phyloP scores from a whole-genome alignment of 192 early-diverging fungal species.

The Phlyctochytrium planicorne region DNA sequence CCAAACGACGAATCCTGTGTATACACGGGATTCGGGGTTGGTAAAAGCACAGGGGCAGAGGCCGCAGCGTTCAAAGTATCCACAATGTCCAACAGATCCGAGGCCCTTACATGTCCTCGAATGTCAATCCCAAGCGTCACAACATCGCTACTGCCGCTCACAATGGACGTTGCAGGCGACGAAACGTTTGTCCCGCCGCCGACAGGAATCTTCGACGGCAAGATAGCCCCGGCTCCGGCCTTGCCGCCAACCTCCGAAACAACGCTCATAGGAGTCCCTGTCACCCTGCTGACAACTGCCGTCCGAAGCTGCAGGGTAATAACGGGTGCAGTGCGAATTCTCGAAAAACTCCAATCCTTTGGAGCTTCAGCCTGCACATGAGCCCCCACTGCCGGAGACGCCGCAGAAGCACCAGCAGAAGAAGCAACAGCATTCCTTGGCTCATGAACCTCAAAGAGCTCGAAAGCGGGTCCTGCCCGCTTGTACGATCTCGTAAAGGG shows the following conservation, averaged over 20 bases:
- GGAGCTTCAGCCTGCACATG: not conserved
- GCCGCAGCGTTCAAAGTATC: not conserved
- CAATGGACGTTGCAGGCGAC: no score
- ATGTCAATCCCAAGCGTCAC: not conserved
- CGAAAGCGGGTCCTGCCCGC: not conserved
- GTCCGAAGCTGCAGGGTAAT: not conserved
- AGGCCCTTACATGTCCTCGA: not conserved
- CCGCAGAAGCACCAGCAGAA: not conserved
- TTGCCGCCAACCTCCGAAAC: not conserved
- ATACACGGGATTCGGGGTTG: no score
- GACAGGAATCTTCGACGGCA: no score
- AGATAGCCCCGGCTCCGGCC: no score
- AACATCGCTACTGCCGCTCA: not conserved
- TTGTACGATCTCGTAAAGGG: not conserved
- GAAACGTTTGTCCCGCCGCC: no score
- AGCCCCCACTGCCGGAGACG: no score
- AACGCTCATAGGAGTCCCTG: not conserved
- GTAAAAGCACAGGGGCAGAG: no score
- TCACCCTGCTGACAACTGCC: not conserved
- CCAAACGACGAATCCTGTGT: no score
- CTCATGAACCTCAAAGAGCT: not conserved
- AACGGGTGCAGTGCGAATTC: not conserved
- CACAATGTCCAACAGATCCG: constrained; percentile 1
- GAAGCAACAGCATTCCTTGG: not conserved
- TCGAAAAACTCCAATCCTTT: not conserved